Evolutionary conservation across 345 rosid species (phyloP).

Genomic region (Eucalyptus lansdowneana): DNA sequence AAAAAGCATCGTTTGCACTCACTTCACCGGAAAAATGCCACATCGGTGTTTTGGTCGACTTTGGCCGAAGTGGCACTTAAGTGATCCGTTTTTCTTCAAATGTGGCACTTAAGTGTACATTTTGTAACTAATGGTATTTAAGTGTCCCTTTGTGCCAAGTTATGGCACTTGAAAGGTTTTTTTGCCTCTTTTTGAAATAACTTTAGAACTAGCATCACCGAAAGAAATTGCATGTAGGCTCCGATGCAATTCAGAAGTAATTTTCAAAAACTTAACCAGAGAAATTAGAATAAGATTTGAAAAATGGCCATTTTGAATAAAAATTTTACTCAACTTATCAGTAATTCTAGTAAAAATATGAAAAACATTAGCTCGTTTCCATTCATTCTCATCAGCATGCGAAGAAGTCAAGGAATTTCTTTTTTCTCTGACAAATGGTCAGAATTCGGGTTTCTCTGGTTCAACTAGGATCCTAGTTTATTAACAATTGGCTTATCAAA

Average conservation of each 20-base stretch:
- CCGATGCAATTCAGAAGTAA: background rate
- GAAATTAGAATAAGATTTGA: background rate
- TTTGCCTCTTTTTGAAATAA: background rate
- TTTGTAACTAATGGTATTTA: too few species aligned
- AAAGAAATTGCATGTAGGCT: background rate
- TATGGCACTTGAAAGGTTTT: too few species aligned
- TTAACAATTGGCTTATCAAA: background rate
- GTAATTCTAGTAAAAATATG: background rate
- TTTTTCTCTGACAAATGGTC: too few species aligned
- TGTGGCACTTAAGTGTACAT: too few species aligned
- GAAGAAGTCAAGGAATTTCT: background rate
- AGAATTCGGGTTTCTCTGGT: too few species aligned
- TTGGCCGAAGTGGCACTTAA: too few species aligned
- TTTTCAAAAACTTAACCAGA: background rate
- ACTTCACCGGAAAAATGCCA: too few species aligned
- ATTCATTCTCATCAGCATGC: background rate
- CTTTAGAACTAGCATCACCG: background rate
- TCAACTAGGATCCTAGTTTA: too few species aligned
- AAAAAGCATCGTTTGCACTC: too few species aligned
- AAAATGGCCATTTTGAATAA: background rate
- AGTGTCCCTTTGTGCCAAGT: too few species aligned
- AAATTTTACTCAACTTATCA: background rate
- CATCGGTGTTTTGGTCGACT: accelerated
- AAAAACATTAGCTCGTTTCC: background rate
- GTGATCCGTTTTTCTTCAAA: too few species aligned